Evolutionary conservation across 129 eudicot genomes (phyloP), one percentile per base, ranked within the genome.

Genomic region (Apium graveolens): DNA sequence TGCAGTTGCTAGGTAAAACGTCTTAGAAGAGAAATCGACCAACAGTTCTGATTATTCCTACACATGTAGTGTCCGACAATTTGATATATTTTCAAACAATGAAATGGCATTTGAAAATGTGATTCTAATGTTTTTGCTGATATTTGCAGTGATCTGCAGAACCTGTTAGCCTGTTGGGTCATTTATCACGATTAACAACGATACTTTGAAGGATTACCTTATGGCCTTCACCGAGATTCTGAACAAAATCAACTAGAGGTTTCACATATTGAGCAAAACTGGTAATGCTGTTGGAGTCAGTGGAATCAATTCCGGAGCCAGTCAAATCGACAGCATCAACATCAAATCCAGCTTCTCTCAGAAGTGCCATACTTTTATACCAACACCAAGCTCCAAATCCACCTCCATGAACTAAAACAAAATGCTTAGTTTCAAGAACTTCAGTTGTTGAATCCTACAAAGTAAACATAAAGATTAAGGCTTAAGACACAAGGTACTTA

Each of bases 301-400:
- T 78, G n/a, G 85, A 80, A 73, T 86, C 62, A 29, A 78, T 14
- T 17, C 89, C 86, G 39, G 86, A 86, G 37, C 89, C 89, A 13
- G 86, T 63, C 38, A 86, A 74, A 73, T 86, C 86, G 38, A 86
- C 69, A 32, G 89, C 89, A 77, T 82, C 89, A 71, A 74, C 86
- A 44, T 77, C 63, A 39, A 66, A 82, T 17, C 84, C 82, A 71
- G 31, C 21, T 53, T 86, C 81, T 73, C 81, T 80, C 13, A 78
- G 31, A 48, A 86, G 81, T 20, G 89, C 75, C 77, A 82, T 82
- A 37, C 45, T 86, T 73, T 86, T 86, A 74, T 86, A 86, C 89
- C 89, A 86, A 77, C 89, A 86, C 89, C 89, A 86, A 24, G 82
- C 86, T 7, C 89, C 89, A 77, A 83, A 86, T 24, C 85, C 86